Conservation (phyloP, 306 rosid species). For the Citrullus colocynthis region DNA sequence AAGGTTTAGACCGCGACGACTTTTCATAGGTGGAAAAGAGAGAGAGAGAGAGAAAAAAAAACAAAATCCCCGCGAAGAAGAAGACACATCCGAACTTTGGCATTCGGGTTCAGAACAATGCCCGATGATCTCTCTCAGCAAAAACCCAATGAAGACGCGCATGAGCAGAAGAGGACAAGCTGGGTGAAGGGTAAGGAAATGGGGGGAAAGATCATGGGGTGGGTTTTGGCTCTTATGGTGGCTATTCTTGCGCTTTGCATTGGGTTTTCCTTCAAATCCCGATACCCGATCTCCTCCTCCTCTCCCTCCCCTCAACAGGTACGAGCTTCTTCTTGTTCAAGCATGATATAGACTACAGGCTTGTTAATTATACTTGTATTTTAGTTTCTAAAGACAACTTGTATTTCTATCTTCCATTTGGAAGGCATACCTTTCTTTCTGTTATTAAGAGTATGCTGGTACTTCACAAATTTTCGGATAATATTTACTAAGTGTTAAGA, state of each 20-base stretch:
- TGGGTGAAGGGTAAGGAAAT: background rate
- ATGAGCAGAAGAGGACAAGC: background rate
- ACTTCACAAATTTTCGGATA: background rate
- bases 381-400: background rate
- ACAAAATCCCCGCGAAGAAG: background rate
- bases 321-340: background rate
- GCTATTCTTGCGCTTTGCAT: conserved; percentile 2
- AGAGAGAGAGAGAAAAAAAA: no score
- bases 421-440: background rate
- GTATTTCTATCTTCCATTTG: background rate
- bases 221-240: background rate
- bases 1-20: no score
- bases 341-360: background rate
- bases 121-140: background rate
- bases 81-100: background rate
- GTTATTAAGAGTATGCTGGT: background rate
- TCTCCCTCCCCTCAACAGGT: background rate
- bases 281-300: background rate
- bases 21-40: no score
- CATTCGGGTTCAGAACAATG: background rate
- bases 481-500: background rate
- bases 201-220: background rate
- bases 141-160: conserved; percentile 2
- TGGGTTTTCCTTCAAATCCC: background rate
- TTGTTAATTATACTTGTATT: background rate